phyloP scores from a whole-genome alignment of 129 eudicot species.

The Saposhnikovia divaricata region DNA sequence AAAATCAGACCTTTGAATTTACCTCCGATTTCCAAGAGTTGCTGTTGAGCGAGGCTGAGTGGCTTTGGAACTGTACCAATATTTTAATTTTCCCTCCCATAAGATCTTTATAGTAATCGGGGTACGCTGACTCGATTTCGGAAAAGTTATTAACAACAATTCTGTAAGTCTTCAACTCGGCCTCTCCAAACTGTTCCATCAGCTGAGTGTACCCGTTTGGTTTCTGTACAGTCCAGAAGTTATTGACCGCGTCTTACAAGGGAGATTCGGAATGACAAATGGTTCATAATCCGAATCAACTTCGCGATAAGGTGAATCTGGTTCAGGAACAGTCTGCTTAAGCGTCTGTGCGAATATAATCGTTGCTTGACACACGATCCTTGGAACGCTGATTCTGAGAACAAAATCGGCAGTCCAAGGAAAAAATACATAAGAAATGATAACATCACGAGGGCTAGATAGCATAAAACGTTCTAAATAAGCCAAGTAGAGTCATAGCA shows the following conservation, averaged over 20 bases:
- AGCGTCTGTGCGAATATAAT: slow-evolving; percentile 25
- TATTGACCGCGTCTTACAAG: slow-evolving; percentile 20
- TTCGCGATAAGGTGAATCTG: slow-evolving; percentile 13
- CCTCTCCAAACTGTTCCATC: slow-evolving; percentile 11
- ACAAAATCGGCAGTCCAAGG: slow-evolving; percentile 54
- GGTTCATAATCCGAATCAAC: slow-evolving; percentile 37
- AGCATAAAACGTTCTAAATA: neutral
- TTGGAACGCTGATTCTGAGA: slow-evolving; percentile 41
- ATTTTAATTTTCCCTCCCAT: slow-evolving; percentile 26
- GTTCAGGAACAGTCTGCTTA: neutral
- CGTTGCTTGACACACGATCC: slow-evolving; percentile 49
- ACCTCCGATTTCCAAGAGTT: too few relatives aligned
- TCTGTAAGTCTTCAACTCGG: slow-evolving; percentile 41
- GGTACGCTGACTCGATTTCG: slow-evolving; percentile 54
- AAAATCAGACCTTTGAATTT: too few relatives aligned
- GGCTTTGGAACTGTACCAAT: too few relatives aligned
- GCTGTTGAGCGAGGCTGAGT: too few relatives aligned
- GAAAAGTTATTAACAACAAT: slow-evolving; percentile 45
- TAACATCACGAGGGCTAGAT: slow-evolving; percentile 22
- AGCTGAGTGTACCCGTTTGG: slow-evolving; percentile 16
- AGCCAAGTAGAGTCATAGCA: neutral
- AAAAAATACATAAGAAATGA: slow-evolving; percentile 37
- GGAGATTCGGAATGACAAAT: slow-evolving; percentile 50
- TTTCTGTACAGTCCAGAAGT: neutral
- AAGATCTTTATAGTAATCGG: slow-evolving; percentile 26